Evolutionary conservation across 257 asterid genomes (phyloP).

Genomic region (Solanum etuberosum): DNA sequence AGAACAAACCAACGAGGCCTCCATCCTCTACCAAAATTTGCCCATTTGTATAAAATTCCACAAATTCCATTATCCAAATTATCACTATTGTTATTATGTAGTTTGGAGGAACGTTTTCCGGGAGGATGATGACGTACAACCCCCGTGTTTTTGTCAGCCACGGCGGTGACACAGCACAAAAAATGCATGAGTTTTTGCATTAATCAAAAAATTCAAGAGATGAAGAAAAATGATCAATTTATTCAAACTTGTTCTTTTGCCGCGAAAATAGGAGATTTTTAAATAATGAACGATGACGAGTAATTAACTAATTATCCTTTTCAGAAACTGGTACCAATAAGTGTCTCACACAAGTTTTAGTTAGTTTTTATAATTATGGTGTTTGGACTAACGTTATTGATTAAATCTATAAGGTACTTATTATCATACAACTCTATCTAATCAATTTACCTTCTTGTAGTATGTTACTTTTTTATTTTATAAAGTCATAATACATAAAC

Average conservation of each 20-base stretch:
- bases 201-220: background rate
- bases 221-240: background rate
- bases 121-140: background rate
- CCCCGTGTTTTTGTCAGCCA: background rate
- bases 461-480: background rate
- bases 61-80: constrained; percentile 5
- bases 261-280: background rate
- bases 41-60: constrained; percentile 13
- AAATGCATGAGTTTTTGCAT: background rate
- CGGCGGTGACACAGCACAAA: background rate
- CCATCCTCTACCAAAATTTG: constrained; percentile 13
- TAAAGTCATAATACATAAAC: too few species aligned
- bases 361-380: too few species aligned
- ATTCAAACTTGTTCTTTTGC: background rate
- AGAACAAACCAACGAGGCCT: constrained; percentile 16
- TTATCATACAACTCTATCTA: too few species aligned
- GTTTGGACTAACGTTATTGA: background rate
- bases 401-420: too few species aligned
- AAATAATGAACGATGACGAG: background rate
- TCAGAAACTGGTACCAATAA: background rate
- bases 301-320: background rate
- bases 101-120: background rate
- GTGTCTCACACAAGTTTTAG: too few species aligned
- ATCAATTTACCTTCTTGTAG: background rate
- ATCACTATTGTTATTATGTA: background rate